Conservation (phyloP, 2,329 filamentous ascomycete genomes). For the Lizonia empirigonia region DNA sequence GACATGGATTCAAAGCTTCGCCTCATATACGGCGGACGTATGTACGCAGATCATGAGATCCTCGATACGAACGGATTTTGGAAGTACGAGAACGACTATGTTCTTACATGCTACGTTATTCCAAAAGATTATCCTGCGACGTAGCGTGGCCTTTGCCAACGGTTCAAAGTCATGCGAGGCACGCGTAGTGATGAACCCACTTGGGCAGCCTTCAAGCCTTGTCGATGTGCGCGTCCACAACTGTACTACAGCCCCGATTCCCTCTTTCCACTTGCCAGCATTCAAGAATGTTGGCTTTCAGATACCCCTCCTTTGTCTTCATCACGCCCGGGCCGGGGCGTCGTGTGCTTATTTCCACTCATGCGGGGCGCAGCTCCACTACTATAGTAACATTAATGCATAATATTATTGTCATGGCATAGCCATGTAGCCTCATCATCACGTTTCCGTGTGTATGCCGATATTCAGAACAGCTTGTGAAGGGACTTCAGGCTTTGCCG, state of each 20-base stretch:
- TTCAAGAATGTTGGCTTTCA: not conserved
- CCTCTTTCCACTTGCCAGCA: not conserved
- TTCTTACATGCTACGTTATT: conserved; percentile 55
- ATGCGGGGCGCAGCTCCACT: too few relatives aligned
- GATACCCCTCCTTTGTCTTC: conserved; percentile 1
- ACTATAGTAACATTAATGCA: conserved; percentile 4
- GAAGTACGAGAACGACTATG: conserved; percentile 66
- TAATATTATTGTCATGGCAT: not conserved
- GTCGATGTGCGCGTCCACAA: not conserved
- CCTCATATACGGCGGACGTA: conserved; percentile 80
- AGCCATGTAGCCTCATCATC: too few relatives aligned
- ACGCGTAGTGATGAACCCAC: too few relatives aligned
- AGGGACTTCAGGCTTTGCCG: too few relatives aligned
- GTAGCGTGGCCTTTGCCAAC: not conserved
- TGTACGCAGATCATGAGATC: conserved; percentile 71
- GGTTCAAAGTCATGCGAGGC: not conserved
- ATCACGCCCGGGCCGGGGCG: not conserved
- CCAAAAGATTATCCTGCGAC: not conserved
- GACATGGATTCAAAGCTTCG: conserved; percentile 64
- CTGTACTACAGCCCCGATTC: not conserved
- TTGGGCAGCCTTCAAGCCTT: not conserved
- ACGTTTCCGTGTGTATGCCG: too few relatives aligned
- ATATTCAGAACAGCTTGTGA: too few relatives aligned
- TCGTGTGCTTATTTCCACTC: too few relatives aligned
- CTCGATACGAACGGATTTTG: conserved; percentile 71